Evolutionary conservation across 2,329 filamentous ascomycete genomes (phyloP).

Genomic region (Hypoxylon sp.): DNA sequence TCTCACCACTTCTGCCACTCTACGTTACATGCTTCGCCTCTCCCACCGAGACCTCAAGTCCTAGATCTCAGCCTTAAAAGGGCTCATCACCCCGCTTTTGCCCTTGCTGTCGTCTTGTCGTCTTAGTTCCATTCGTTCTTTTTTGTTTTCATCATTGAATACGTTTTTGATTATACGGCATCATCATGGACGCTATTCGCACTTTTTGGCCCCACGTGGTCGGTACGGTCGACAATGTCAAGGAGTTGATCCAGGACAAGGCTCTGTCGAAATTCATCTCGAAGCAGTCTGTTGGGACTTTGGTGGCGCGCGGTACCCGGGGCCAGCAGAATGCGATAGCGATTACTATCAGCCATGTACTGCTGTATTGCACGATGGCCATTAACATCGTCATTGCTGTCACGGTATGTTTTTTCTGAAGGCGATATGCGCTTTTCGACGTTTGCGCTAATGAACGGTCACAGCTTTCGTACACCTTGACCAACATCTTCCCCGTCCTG

Average conservation of each 20-base stretch:
- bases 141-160: neutral
- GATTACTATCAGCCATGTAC: no score
- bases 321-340: no score
- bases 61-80: neutral
- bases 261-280: slow-evolving; percentile 4
- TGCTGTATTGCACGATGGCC: no score
- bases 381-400: no score
- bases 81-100: no score
- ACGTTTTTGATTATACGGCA: no score
- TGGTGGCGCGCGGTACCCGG: slow-evolving; percentile 6
- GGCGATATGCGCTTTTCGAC: no score
- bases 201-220: slow-evolving; percentile 7
- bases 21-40: slow-evolving; percentile 13
- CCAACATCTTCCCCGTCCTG: slow-evolving; percentile 57
- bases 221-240: neutral
- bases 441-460: slow-evolving; percentile 7
- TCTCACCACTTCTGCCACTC: no score
- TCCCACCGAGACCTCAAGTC: neutral
- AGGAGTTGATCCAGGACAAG: neutral
- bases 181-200: slow-evolving; percentile 12
- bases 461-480: slow-evolving; percentile 58
- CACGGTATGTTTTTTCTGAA: no score
- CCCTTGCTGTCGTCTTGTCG: no score
- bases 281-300: slow-evolving; percentile 6
- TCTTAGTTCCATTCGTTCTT: neutral